Percentiles rank a stretch among this genome's conserved stretches.
Evolutionary conservation across 805 yeast species (phyloP).

Genomic region (Hagleromyces aurorensis): DNA sequence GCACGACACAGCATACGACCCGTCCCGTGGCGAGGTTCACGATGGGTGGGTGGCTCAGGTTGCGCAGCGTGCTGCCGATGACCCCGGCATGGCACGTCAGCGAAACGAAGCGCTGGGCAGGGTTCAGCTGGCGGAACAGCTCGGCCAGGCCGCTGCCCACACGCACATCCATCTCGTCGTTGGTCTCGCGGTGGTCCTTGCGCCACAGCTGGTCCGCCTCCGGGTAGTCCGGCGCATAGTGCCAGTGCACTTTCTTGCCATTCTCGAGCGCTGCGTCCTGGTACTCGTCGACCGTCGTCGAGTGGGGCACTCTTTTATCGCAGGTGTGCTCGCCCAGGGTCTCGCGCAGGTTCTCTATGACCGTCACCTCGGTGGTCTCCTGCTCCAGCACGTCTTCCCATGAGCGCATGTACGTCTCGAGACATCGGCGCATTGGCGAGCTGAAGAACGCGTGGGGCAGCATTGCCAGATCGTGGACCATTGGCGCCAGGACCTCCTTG

Average conservation of each 20-base stretch:
- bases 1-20: slow-evolving; percentile 52
- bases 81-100: slow-evolving; percentile 58
- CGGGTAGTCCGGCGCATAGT: slow-evolving; percentile 38
- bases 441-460: slow-evolving; percentile 49
- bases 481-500: slow-evolving; percentile 12
- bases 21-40: slow-evolving; percentile 53
- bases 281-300: slow-evolving; percentile 13
- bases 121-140: slow-evolving; percentile 34
- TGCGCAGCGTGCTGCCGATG: slow-evolving; percentile 44
- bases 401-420: slow-evolving; percentile 47
- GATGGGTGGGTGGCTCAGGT: slow-evolving; percentile 46
- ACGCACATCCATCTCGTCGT: slow-evolving; percentile 43
- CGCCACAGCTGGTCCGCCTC: slow-evolving; percentile 44
- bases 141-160: slow-evolving; percentile 30
- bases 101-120: slow-evolving; percentile 32
- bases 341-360: slow-evolving; percentile 48
- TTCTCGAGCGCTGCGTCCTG: slow-evolving; percentile 10
- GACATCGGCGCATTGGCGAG: slow-evolving; percentile 58
- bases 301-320: slow-evolving; percentile 40
- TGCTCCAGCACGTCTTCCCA: slow-evolving; percentile 45
- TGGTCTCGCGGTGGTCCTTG: slow-evolving; percentile 41
- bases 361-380: slow-evolving; percentile 11
- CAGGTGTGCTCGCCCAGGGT: slow-evolving; percentile 54
- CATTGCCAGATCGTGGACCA: slow-evolving; percentile 38
- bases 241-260: slow-evolving; percentile 34